Percentiles rank a stretch among this genome's conserved stretches.
These are phyloP conservation scores for Beauveria sp. DNA, from an alignment of 2,329 filamentous ascomycete species.

Conservation along the genomic window DNA sequence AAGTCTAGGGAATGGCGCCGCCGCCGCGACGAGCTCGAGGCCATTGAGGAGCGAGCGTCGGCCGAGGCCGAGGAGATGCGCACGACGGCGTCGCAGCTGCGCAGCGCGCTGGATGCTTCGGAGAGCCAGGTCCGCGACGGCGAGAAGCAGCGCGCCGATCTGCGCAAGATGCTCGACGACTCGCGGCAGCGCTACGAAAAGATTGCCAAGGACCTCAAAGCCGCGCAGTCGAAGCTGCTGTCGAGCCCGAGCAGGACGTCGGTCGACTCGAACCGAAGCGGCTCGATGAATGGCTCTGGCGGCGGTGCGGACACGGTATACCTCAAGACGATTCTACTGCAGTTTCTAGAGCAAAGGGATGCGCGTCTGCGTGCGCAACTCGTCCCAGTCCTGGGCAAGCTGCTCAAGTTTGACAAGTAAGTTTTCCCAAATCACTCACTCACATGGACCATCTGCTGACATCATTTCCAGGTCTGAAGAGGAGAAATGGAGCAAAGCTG, in stretches of 20 bases:
- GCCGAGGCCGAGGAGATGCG: constrained; percentile 71
- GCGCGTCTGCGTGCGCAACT: constrained; percentile 67
- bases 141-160: constrained; percentile 72
- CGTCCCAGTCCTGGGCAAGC: constrained; percentile 68
- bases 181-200: constrained; percentile 71
- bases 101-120: constrained; percentile 75
- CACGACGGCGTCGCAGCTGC: constrained; percentile 67
- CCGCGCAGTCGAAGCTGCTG: constrained; percentile 39
- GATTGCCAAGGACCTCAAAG: constrained; percentile 59
- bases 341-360: constrained; percentile 76
- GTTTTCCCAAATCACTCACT: constrained; percentile 20
- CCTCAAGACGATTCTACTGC: constrained; percentile 71
- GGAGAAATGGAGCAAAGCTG: constrained; percentile 20
- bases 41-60: constrained; percentile 56
- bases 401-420: constrained; percentile 70
- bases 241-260: constrained; percentile 34
- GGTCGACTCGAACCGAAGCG: constrained; percentile 38
- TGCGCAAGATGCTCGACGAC: constrained; percentile 72
- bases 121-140: constrained; percentile 78
- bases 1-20: constrained; percentile 67
- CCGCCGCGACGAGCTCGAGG: constrained; percentile 69
- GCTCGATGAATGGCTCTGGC: constrained; percentile 27
- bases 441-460: constrained; percentile 8
- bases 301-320: constrained; percentile 49
- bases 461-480: constrained; percentile 16